phyloP scores from a whole-genome alignment of 768 basidiomycete species.

The Termitomyces sp. region DNA sequence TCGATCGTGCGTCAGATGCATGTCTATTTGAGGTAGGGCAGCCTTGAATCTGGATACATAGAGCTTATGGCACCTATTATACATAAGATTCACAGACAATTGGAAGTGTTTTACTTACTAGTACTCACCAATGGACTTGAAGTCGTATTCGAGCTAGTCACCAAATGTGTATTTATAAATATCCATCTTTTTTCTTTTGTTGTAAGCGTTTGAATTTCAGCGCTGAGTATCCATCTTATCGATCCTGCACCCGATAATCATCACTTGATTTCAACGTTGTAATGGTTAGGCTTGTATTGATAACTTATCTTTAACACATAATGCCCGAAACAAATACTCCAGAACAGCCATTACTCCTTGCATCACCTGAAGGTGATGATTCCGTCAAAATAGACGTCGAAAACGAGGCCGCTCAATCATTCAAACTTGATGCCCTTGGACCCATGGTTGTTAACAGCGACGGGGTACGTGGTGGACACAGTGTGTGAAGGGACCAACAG shows the following conservation, averaged over 20 bases:
- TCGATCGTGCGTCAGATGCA: background rate
- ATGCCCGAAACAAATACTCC: constrained; percentile 5
- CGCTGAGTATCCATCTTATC: background rate
- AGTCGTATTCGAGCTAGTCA: background rate
- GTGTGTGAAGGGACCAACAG: background rate
- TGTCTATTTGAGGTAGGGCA: background rate
- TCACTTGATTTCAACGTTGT: background rate
- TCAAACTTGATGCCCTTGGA: constrained; percentile 55
- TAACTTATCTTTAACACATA: background rate
- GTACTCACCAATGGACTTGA: background rate
- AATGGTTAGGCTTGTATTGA: background rate
- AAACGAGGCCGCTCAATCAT: constrained; percentile 18
- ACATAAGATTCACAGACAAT: background rate
- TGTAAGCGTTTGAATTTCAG: too few species aligned
- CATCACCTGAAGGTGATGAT: constrained; percentile 1
- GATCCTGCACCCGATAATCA: background rate
- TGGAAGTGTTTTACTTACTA: background rate
- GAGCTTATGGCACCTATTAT: background rate
- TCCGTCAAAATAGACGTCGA: constrained; percentile 6
- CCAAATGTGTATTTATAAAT: background rate
- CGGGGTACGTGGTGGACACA: constrained; percentile 38
- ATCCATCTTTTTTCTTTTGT: too few species aligned
- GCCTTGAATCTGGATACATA: background rate
- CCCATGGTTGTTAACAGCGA: constrained; percentile 67
- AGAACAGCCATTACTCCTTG: background rate